Evolutionary conservation across 345 rosid genomes (phyloP), one percentile per base, ranked within the genome.

Genomic region (Gossypium bickii): DNA sequence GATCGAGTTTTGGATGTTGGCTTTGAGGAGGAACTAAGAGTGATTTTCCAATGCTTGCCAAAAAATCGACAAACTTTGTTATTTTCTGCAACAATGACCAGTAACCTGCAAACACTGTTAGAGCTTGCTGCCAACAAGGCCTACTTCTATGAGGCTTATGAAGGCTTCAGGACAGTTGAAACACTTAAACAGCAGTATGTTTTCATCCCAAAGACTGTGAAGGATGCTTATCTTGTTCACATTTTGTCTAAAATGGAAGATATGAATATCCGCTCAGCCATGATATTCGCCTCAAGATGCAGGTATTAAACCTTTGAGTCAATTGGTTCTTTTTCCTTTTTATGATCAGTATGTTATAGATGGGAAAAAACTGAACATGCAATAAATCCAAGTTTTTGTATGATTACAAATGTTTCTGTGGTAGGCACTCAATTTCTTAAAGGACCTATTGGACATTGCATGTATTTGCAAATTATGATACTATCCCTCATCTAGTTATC

Each of bases 1-100:
- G 99, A 95, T 80, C 86, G 98, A 86, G 94, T 95, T 60, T 85
- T 95, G 85, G 99, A 95, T 83, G 93, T 83, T 78, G 98, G 99
- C 51, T 95, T 95, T 82, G 91, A 95, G 80, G 98, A 89, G 77
- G 99, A 93, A 76, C 66, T 95, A 71, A 80, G 88, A 34, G 86
- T 82, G 0, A 74, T 95, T 9, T 95, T 95, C 58, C 83, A 84
- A 51, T 89, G 92, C 79, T 72, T 93, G 78, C 99, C 97, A 8
- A 86, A 90, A 79, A 85, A 41, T 66, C 80, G 97, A 57, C 98
- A 94, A 77, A 94, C 95, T 9, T 78, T 94, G 69, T 77, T 94
- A 78, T 94, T 94, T 85, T 94, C 98, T 62, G 98, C 98, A 44
- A 94, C 99, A 22, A 91, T 95, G 96, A 93, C 98, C 49, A 81